Conservation (phyloP, 2,329 filamentous ascomycete genomes). For the Cordyceps cateniannulata region DNA sequence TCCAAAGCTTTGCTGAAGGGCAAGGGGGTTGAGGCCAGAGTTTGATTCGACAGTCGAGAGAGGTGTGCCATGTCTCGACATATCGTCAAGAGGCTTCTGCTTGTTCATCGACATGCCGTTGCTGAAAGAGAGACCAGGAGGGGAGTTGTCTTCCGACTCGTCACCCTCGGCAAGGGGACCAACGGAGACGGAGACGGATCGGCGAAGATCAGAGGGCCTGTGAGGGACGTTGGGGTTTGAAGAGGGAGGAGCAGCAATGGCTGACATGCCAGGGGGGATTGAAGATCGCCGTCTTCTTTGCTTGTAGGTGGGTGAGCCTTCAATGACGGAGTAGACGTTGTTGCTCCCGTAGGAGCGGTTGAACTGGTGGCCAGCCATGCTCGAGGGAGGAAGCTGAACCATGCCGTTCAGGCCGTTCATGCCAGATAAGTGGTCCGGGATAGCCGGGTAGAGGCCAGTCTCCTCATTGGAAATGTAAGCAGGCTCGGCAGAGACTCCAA, state of each 20-base stretch:
- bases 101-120: constrained; percentile 65
- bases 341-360: constrained; percentile 63
- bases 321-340: constrained; percentile 91
- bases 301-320: constrained; percentile 98
- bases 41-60: constrained; percentile 78
- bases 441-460: constrained; percentile 89
- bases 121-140: constrained; percentile 68
- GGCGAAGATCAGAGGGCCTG: constrained; percentile 80
- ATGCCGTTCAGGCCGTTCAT: constrained; percentile 77
- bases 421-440: constrained; percentile 67
- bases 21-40: constrained; percentile 64
- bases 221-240: constrained; percentile 57
- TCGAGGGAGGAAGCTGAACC: constrained; percentile 84
- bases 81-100: constrained; percentile 55
- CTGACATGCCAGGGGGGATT: constrained; percentile 71
- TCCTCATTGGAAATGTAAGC: constrained; percentile 98
- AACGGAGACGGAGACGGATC: constrained; percentile 84
- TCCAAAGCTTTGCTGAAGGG: constrained; percentile 64
- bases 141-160: constrained; percentile 71
- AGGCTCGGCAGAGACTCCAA: constrained; percentile 77
- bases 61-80: constrained; percentile 89
- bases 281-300: constrained; percentile 91
- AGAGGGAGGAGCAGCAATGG: constrained; percentile 58
- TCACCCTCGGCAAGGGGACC: constrained; percentile 75
- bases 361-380: constrained; percentile 74